Conservation (phyloP, 495 filamentous ascomycete genomes). For the Xylaria telfairii region DNA sequence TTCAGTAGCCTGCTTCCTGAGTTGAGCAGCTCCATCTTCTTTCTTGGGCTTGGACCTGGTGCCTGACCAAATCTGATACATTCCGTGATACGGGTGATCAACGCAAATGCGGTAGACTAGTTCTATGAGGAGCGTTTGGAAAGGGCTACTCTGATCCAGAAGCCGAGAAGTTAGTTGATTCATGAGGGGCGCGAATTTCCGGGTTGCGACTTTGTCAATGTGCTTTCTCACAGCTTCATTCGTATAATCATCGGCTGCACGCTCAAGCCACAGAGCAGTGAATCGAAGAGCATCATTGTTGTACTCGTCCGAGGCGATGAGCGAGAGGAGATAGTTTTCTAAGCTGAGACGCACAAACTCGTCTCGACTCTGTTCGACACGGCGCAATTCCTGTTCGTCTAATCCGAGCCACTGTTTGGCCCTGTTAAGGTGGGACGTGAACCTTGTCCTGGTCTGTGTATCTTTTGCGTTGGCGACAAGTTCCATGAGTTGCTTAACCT, state of each 20-base stretch:
- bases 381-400: conserved; percentile 84
- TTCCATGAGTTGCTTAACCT: conserved; percentile 71
- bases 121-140: conserved; percentile 74
- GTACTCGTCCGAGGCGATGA: conserved; percentile 83
- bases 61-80: conserved; percentile 92
- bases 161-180: conserved; percentile 94
- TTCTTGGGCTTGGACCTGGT: conserved; percentile 66
- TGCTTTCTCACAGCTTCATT: conserved; percentile 77
- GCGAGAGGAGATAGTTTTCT: conserved; percentile 90
- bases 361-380: conserved; percentile 73
- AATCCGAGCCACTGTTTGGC: conserved; percentile 89
- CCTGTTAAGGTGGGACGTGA: conserved; percentile 56
- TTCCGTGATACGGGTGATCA: conserved; percentile 94
- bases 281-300: conserved; percentile 94
- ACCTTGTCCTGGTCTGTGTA: conserved; percentile 46
- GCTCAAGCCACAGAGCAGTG: conserved; percentile 90
- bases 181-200: conserved; percentile 92
- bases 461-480: conserved; percentile 49
- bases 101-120: conserved; percentile 81
- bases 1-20: conserved; percentile 73
- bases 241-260: conserved; percentile 70
- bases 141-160: conserved; percentile 67
- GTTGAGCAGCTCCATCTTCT: conserved; percentile 74
- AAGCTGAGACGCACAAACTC: conserved; percentile 84
- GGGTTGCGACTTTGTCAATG: conserved; percentile 75